These are phyloP conservation scores for Nakataea oryzae DNA, from an alignment of 2,329 filamentous ascomycete species.

Conservation along the genomic window DNA sequence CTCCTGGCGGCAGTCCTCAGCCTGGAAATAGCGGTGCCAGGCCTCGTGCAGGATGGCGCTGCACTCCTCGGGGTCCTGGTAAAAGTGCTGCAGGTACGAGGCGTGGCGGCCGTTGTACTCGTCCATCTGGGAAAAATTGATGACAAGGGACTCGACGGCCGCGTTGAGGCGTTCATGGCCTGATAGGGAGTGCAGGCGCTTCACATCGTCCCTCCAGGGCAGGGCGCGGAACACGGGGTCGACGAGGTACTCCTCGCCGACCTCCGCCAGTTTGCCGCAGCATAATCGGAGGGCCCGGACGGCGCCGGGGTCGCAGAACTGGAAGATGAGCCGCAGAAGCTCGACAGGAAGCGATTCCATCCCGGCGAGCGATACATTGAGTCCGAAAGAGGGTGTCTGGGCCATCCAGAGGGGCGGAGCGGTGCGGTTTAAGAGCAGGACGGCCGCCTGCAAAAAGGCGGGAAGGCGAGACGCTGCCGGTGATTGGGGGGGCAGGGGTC, in stretches of 20 bases:
- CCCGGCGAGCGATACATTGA: conserved; percentile 8
- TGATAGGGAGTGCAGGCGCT: conserved; percentile 31
- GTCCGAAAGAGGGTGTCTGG: conserved; percentile 2
- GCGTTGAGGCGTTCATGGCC: conserved; percentile 27
- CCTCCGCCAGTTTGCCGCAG: conserved; percentile 24
- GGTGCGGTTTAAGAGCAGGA: conserved; percentile 4
- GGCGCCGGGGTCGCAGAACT: conserved; percentile 25
- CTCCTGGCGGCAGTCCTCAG: conserved; percentile 20
- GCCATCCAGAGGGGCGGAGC: conserved; percentile 4
- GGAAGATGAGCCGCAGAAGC: conserved; percentile 28
- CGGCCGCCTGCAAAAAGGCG: conserved; percentile 3
- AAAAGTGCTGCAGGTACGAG: conserved; percentile 24
- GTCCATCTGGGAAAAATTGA: conserved; percentile 33
- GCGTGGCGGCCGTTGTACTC: conserved; percentile 26
- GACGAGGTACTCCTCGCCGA: conserved; percentile 32
- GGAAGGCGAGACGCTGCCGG: neutral
- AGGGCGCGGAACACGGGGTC: conserved; percentile 28
- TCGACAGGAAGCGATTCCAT: conserved; percentile 18
- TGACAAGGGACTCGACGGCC: conserved; percentile 29
- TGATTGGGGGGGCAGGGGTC: conserved; percentile 3
- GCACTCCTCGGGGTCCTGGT: conserved; percentile 24
- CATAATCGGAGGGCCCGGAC: conserved; percentile 29
- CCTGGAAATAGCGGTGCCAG: conserved; percentile 24
- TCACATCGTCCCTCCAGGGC: conserved; percentile 33
- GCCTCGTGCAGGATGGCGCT: conserved; percentile 22